A percentile compares a stretch with the other conserved stretches of the same genome.
These are phyloP conservation scores for Bipolaris victoriae DNA, from an alignment of 2,329 filamentous ascomycete genomes.

Conservation along the genomic window DNA sequence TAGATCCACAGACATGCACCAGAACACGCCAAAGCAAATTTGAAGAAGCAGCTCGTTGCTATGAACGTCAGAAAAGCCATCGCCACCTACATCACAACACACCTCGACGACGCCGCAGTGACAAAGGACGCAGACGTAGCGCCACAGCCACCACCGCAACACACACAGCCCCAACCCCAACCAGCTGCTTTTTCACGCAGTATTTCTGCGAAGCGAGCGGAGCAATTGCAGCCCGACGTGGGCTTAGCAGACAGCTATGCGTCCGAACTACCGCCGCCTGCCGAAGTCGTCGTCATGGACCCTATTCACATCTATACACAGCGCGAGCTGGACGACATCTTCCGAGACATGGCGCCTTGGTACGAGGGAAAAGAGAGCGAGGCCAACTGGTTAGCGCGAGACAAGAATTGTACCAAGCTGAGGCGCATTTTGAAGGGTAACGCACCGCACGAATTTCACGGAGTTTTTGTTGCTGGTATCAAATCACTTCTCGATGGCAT, in stretches of 20 bases:
- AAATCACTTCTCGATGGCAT: constrained; percentile 84
- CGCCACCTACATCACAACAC: constrained; percentile 77
- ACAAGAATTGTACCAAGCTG: constrained; percentile 78
- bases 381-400: constrained; percentile 86
- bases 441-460: constrained; percentile 75
- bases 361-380: constrained; percentile 92
- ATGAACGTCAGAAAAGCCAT: constrained; percentile 88
- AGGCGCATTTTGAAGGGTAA: constrained; percentile 84
- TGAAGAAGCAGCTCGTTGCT: constrained; percentile 83
- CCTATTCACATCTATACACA: constrained; percentile 83
- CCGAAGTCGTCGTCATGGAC: constrained; percentile 72
- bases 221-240: constrained; percentile 50
- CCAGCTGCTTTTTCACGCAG: constrained; percentile 35
- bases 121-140: constrained; percentile 33
- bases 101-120: constrained; percentile 71
- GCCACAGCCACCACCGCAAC: constrained; percentile 22
- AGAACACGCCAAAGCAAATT: constrained; percentile 81
- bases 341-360: constrained; percentile 77
- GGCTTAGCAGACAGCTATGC: constrained; percentile 53
- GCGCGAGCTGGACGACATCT: constrained; percentile 85
- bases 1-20: constrained; percentile 69
- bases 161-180: constrained; percentile 24
- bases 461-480: constrained; percentile 71
- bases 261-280: constrained; percentile 66
- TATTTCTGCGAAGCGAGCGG: constrained; percentile 41